Conservation (phyloP, 2,329 filamentous ascomycete species). For the Talaromyces atroroseus region DNA sequence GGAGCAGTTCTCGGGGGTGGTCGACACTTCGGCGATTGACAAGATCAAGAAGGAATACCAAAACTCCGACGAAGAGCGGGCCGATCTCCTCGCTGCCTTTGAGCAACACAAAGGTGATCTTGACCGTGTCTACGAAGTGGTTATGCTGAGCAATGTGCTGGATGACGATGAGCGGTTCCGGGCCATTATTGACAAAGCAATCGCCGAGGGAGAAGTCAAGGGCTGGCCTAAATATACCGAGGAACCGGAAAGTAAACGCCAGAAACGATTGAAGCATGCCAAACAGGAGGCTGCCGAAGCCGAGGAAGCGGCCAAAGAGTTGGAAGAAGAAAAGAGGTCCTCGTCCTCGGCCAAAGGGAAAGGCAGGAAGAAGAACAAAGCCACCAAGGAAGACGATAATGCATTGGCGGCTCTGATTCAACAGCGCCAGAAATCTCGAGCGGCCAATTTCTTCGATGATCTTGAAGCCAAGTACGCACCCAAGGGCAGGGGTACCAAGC, state of each 20-base stretch:
- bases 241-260: conserved; percentile 63
- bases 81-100: conserved; percentile 73
- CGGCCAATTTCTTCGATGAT: conserved; percentile 60
- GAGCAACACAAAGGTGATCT: conserved; percentile 67
- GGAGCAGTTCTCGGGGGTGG: conserved; percentile 70
- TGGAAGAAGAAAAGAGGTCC: conserved; percentile 59
- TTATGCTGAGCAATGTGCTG: conserved; percentile 81
- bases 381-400: conserved; percentile 36
- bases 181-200: conserved; percentile 72
- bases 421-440: conserved; percentile 61
- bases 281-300: conserved; percentile 67
- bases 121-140: conserved; percentile 67
- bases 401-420: conserved; percentile 69
- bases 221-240: conserved; percentile 64
- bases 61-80: conserved; percentile 75
- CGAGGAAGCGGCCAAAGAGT: conserved; percentile 66
- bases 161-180: conserved; percentile 84
- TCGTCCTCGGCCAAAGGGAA: conserved; percentile 37
- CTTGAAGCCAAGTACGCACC: conserved; percentile 70
- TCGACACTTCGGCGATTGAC: conserved; percentile 69
- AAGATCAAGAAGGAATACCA: conserved; percentile 75
- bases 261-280: conserved; percentile 56
- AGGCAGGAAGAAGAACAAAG: conserved; percentile 43
- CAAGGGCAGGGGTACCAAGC: conserved; percentile 34
- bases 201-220: conserved; percentile 62